Evolutionary conservation across 148 eudicot species (phyloP), one percentile per base, ranked within the genome.

Genomic region (Diospyros lotus): DNA sequence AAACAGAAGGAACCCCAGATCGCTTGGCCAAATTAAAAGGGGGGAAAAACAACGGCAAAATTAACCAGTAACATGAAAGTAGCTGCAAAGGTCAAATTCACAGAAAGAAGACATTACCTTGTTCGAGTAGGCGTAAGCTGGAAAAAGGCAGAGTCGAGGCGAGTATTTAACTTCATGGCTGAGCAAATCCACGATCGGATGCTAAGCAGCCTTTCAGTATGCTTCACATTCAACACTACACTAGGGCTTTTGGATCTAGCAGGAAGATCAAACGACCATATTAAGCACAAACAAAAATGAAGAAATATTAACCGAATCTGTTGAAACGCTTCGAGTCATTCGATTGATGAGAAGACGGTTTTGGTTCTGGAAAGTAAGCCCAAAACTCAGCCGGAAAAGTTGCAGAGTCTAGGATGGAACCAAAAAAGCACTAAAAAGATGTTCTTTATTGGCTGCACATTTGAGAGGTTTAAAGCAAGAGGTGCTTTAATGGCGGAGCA

Each of bases 61-160:
- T 28, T 28, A 28, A 28, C 28, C 28, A 48, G 8, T 48, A 48
- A 48, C 52, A 48, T 13, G 59, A 59, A 52, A 4, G 10, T 1
- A 39, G 9, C 1, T 5, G 3, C 1, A 39, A 2, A 6, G 39
- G 38, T 14, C 43, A 48, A 8, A 62, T 13, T 38, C 17, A 66
- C 18, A 3, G 46, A 3, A 8, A 41, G 56, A 66, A 41, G 10
- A 15, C 14, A 43, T 66, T 66, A 96, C 99, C 99, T 89, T 2
- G 99, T 96, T 78, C 99, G 89, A 64, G 99, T 96, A 56, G 99
- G 99, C 51, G 99, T 96, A 77, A 96, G 98, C 87, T 92, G 98
- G 72, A 96, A 96, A 41, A 88, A 78, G 82, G 82, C 83, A 11
- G 90, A 89, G 77, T 91, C 90, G 68, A 96, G 93, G 9, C 78